A percentile compares a stretch with the other conserved stretches of the same genome.
phyloP scores from a whole-genome alignment of 1,284 basidiomycete genomes.

The Fistulinella cinereoalba region DNA sequence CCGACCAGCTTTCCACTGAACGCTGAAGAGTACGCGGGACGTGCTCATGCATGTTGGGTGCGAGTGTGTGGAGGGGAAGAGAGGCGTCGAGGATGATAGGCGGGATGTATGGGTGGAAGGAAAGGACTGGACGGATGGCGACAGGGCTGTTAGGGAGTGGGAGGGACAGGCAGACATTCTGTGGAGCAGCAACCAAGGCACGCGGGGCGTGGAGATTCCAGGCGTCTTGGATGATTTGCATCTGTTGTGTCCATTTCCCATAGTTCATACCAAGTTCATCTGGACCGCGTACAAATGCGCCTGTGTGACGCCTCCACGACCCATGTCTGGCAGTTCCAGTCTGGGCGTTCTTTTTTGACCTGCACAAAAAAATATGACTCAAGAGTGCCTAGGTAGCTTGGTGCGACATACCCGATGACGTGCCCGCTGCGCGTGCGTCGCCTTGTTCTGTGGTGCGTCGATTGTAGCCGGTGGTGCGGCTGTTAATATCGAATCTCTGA shows the following conservation, averaged over 20 bases:
- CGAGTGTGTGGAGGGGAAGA: constrained; percentile 27
- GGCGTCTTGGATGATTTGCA: constrained; percentile 13
- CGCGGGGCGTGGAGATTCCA: too few relatives aligned
- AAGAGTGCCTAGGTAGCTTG: constrained; percentile 1
- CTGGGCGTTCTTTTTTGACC: constrained; percentile 8
- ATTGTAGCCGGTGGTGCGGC: too few relatives aligned
- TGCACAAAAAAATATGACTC: constrained; percentile 11
- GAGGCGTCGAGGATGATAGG: constrained; percentile 39
- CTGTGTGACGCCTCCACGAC: constrained; percentile 11
- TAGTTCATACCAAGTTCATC: constrained; percentile 15
- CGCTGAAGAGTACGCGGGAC: too few relatives aligned
- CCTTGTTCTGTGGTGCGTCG: too few relatives aligned
- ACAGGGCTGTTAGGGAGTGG: constrained; percentile 33
- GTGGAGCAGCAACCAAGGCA: too few relatives aligned
- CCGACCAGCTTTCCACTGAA: too few relatives aligned
- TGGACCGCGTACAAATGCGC: constrained; percentile 14
- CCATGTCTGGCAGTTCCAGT: constrained; percentile 25
- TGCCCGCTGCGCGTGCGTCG: constrained; percentile 6
- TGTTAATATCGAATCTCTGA: too few relatives aligned
- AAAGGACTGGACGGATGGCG: constrained; percentile 43
- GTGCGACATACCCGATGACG: constrained; percentile 9
- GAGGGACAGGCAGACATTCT: constrained; percentile 25
- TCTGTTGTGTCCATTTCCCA: constrained; percentile 4
- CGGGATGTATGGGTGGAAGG: constrained; percentile 39
- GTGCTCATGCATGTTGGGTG: constrained; percentile 25